phyloP scores from a whole-genome alignment of 2,329 filamentous ascomycete species.

The Xylariaceae sp. region DNA sequence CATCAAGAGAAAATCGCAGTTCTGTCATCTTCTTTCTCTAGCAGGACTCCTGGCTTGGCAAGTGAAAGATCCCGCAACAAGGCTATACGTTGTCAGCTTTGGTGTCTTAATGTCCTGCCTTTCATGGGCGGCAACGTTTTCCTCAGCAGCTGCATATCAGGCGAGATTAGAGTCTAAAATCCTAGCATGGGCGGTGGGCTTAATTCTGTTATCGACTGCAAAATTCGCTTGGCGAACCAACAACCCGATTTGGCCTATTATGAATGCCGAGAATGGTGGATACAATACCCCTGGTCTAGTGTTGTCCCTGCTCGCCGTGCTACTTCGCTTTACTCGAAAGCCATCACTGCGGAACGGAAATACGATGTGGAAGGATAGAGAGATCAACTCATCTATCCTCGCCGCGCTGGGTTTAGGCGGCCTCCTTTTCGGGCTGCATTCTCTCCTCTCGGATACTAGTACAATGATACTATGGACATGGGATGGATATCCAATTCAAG shows the following conservation, averaged over 20 bases:
- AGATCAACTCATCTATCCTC: constrained; percentile 65
- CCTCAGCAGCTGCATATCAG: constrained; percentile 70
- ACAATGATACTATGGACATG: constrained; percentile 99
- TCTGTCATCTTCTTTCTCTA: constrained; percentile 73
- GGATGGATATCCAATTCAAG: constrained; percentile 90
- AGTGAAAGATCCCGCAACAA: constrained; percentile 65
- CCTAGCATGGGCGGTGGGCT: constrained; percentile 73
- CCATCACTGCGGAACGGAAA: constrained; percentile 45
- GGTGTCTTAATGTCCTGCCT: constrained; percentile 77
- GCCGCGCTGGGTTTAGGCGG: constrained; percentile 77
- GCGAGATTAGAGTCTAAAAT: constrained; percentile 76
- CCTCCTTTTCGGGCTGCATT: constrained; percentile 85
- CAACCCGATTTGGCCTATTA: constrained; percentile 94
- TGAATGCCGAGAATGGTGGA: constrained; percentile 85
- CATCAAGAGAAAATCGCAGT: constrained; percentile 63
- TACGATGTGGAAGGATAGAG: constrained; percentile 27
- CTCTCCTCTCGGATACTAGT: constrained; percentile 90
- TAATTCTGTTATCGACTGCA: constrained; percentile 79
- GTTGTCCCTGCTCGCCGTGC: constrained; percentile 70
- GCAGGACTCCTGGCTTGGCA: constrained; percentile 76
- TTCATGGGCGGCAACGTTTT: constrained; percentile 79
- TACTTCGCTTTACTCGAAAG: constrained; percentile 70
- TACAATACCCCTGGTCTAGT: constrained; percentile 82
- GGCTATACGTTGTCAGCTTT: constrained; percentile 78
- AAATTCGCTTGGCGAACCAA: constrained; percentile 95